Conservation (phyloP, 495 filamentous ascomycete genomes). For the Glarea lozoyensis region DNA sequence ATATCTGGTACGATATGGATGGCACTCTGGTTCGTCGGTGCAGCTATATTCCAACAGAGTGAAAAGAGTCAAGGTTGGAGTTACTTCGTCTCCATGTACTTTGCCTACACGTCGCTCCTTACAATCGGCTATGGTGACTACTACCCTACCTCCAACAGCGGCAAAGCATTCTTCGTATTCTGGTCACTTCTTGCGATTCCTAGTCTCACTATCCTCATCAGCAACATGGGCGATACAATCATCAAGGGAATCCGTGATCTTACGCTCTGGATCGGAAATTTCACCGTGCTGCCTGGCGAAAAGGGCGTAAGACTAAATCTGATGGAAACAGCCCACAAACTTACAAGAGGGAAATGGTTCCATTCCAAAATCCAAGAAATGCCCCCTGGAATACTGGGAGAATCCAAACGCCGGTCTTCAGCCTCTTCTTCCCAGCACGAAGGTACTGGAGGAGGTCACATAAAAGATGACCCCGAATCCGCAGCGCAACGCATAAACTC, state of each 20-base stretch:
- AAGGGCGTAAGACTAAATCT: constrained; percentile 31
- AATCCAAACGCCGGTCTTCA: constrained; percentile 19
- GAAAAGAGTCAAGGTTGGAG: constrained; percentile 50
- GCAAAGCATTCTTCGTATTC: constrained; percentile 77
- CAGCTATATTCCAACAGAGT: constrained; percentile 51
- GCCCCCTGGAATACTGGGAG: constrained; percentile 36
- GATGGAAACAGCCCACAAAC: constrained; percentile 12
- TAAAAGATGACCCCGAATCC: constrained; percentile 17
- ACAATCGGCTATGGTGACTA: constrained; percentile 86
- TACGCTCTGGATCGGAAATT: constrained; percentile 59
- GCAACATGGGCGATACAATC: constrained; percentile 73
- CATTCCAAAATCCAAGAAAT: constrained; percentile 14
- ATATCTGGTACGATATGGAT: constrained; percentile 57
- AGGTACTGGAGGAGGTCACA: no score
- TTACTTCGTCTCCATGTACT: constrained; percentile 79
- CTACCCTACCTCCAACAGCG: constrained; percentile 58
- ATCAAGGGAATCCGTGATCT: constrained; percentile 60
- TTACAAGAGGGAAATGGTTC: constrained; percentile 6
- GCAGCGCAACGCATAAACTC: constrained; percentile 1
- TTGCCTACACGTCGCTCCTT: constrained; percentile 66
- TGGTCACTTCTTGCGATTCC: constrained; percentile 84
- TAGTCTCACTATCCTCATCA: constrained; percentile 74
- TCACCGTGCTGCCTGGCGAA: constrained; percentile 72
- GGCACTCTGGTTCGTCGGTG: constrained; percentile 72
- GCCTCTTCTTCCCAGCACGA: neutral